phyloP scores from a whole-genome alignment of 2,329 filamentous ascomycete species.

The Drechslera avenae region DNA sequence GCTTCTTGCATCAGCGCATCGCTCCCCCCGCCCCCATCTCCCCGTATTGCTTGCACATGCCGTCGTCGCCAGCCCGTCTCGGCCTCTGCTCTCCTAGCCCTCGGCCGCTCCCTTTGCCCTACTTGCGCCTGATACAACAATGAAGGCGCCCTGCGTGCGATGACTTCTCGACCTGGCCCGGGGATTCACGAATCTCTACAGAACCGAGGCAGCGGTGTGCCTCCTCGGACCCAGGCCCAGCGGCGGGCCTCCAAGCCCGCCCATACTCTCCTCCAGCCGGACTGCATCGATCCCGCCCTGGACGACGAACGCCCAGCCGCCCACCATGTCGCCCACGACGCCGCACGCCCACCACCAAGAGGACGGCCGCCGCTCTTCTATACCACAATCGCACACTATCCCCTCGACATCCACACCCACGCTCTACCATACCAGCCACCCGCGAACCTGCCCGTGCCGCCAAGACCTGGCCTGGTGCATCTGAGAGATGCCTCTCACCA shows the following conservation, averaged over 20 bases:
- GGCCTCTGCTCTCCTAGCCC: conserved; percentile 19
- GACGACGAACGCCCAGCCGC: conserved; percentile 36
- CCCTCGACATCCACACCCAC: conserved; percentile 26
- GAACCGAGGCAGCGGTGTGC: conserved; percentile 42
- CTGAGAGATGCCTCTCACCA: conserved; percentile 32
- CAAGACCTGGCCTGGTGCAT: conserved; percentile 40
- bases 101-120: conserved; percentile 22
- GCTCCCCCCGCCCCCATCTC: neutral
- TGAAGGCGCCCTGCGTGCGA: conserved; percentile 49
- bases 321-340: conserved; percentile 30
- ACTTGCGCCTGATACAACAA: conserved; percentile 43
- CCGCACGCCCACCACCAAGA: conserved; percentile 32
- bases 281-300: conserved; percentile 43
- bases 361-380: conserved; percentile 48
- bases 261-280: conserved; percentile 35
- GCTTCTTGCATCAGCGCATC: neutral
- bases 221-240: conserved; percentile 35
- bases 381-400: conserved; percentile 22
- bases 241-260: conserved; percentile 36
- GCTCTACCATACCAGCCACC: conserved; percentile 28
- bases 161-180: conserved; percentile 52
- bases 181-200: conserved; percentile 48
- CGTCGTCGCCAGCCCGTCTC: conserved; percentile 5
- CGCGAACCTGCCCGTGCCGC: conserved; percentile 41
- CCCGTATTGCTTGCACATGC: conserved; percentile 17